Evolutionary conservation across 306 rosid species (phyloP), one percentile per base, ranked within the genome.

Genomic region (Betula pendula): DNA sequence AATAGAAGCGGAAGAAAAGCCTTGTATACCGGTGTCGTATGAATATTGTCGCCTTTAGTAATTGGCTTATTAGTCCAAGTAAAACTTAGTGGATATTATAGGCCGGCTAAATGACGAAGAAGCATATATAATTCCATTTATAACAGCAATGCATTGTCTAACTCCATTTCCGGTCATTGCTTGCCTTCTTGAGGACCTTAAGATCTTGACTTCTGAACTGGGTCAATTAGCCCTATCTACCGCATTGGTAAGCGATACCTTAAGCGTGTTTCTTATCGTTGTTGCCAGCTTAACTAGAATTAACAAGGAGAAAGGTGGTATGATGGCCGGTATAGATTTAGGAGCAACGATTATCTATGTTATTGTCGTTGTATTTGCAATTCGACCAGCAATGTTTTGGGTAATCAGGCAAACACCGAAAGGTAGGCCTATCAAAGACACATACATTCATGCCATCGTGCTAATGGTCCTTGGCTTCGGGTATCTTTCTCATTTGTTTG

Each of bases 321-420:
- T 27, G 15, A 4, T 9, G 19, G 56, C 14, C 31, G 1, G 1
- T 1, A 0, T 0, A 19, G 67, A 40, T 59, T 0, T 71, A 2
- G 6, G 35, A 1, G 11, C 14, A 6, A 22, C 70, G 43, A 0
- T 67, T 42, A 38, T 3, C 6, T 19, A 73, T 7, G 2, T 27
- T 8, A 0, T 68, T 4, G 0, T 74, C 0, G 47, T 84, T 40
- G 82, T 86, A 2, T 31, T 74, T 11, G 0, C 81, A 17, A 29
- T 79, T 62, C 80, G 90, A n/a, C 94, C 90, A 1, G n/a, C 50
- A 1, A 81, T 88, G 92, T 29, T 79, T 29, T 84, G 89, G 92
- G 58, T 90, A 15, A 62, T 90, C 2, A 82, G 65, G 68, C 73
- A 43, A 2, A 90, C 89, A 2, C 94, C 89, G 3, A 90, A 90